Evolutionary conservation across 1,139 yeast genomes (phyloP), one percentile per base, ranked within the genome.

Genomic region (Diutina ranongensis): DNA sequence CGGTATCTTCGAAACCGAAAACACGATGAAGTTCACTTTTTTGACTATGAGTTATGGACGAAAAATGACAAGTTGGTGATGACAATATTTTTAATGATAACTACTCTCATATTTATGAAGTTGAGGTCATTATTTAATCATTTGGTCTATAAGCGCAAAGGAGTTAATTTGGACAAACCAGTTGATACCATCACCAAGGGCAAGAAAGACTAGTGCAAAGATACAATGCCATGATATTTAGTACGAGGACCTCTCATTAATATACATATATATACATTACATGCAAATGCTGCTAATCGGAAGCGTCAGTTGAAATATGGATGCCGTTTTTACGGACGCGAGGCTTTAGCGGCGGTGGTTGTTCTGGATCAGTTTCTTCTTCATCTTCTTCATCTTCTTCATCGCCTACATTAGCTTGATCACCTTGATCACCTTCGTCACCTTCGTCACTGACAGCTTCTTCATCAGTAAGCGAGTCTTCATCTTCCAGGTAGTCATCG

Each of bases 61-160:
- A 65, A 67, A 46, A 59, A 70, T 52, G 72, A 69, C 51, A 65
- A 63, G 49, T 52, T 69, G 49, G 58, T 71, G 2, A 55, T 63
- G 47, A 67, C 75, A 0, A 56, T 67, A 3, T 51, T 59, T 32
- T 55, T 66, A 42, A 65, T 67, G 68, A 48, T 59, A 15, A 54
- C 49, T 1, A 49, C 58, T 5, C 45, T 59, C 27, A 51, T 52
- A 45, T 50, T 56, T 10, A 31, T 60, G 31, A 54, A 56, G 41
- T 16, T 38, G 21, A 27, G 42, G 7, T 35, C 40, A n/a, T 10
- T 35, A n/a, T 35, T 35, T n/a, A 35, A 35, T n/a, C 40, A 35
- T 13, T 35, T 35, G 40, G 18, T 35, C 9, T 35, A 35, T n/a
- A 19, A 12, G 22, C n/a, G 13, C 10, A 19, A 19, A 8, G 38